phyloP scores from a whole-genome alignment of 805 yeast species.

The Candida ficus region DNA sequence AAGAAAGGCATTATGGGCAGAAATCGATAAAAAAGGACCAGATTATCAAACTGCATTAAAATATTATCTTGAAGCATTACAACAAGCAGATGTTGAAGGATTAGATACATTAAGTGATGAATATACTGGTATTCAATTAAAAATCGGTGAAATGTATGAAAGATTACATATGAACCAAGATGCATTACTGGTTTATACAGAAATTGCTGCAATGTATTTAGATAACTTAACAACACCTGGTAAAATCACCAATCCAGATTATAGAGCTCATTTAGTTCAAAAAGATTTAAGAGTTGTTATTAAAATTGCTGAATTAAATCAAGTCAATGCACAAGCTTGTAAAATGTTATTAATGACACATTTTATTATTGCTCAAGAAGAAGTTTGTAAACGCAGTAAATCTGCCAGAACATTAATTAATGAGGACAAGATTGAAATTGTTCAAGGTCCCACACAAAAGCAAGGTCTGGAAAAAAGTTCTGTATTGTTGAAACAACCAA shows the following conservation, averaged over 20 bases:
- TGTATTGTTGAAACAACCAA: neutral
- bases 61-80: constrained; percentile 69
- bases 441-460: neutral
- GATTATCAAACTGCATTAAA: constrained; percentile 66
- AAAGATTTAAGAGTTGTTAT: constrained; percentile 66
- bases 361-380: constrained; percentile 60
- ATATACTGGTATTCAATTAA: constrained; percentile 86
- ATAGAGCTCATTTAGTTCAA: constrained; percentile 56
- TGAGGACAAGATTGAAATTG: constrained; percentile 16
- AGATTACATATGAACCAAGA: constrained; percentile 54
- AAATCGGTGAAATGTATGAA: constrained; percentile 84
- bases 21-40: constrained; percentile 51
- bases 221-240: constrained; percentile 40
- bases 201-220: constrained; percentile 55
- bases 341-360: constrained; percentile 60
- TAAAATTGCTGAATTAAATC: constrained; percentile 57
- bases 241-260: constrained; percentile 23
- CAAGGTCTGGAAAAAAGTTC: constrained; percentile 6
- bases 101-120: constrained; percentile 64
- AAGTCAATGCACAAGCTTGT: constrained; percentile 40
- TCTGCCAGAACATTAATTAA: constrained; percentile 28
- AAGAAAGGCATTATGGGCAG: constrained; percentile 80
- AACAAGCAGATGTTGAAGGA: constrained; percentile 49
- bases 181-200: constrained; percentile 64
- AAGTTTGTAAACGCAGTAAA: constrained; percentile 42